Evolutionary conservation across 2,329 filamentous ascomycete species (phyloP), one percentile per base, ranked within the genome.

Genomic region (Pseudogymnoascus sp.): DNA sequence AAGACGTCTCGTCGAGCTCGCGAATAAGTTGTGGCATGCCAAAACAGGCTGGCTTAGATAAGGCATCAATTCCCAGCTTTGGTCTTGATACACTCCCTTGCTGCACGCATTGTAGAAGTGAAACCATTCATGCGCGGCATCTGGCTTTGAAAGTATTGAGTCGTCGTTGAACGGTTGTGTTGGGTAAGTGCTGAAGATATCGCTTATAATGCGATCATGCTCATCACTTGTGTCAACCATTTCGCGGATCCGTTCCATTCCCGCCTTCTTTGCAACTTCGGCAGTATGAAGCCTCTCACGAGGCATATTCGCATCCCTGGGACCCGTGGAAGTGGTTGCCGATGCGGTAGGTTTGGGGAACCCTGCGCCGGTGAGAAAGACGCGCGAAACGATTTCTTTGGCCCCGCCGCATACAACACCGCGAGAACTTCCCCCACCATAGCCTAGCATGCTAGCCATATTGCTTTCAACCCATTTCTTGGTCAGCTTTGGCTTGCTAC

Each of bases 151-250:
- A 32, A 99, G 84, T 67, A 90, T 88, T 0, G 87, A 88, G 73
- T 99, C 94, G 72, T 99, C 94, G 75, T 97, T 95, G 74, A 89
- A 99, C 18, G 91, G 86, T 67, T 91, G 89, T 41, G 84, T 85
- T 0, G 93, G 91, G 72, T 96, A 99, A 66, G 89, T 83, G 20
- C 88, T 80, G 70, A 97, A 96, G 67, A 95, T 87, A 64, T 97
- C 89, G 16, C 85, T 86, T 70, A 93, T 79, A 68, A 95, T 87
- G 62, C 88, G 83, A 70, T 91, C 89, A 47, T 86, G 83, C 62
- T 94, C 90, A 38, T 89, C 90, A 69, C 86, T 87, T 0, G 89
- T 88, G 64, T 92, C 87, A 30, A 92, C 78, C 82, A 94, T 90
- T 68, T 91, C 85, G 50, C 84, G 78, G 14, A 93, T 76, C 14